Base-by-base conservation (phyloP, 2,329 filamentous ascomycete genomes). In the Neofusicoccum sp. region DNA sequence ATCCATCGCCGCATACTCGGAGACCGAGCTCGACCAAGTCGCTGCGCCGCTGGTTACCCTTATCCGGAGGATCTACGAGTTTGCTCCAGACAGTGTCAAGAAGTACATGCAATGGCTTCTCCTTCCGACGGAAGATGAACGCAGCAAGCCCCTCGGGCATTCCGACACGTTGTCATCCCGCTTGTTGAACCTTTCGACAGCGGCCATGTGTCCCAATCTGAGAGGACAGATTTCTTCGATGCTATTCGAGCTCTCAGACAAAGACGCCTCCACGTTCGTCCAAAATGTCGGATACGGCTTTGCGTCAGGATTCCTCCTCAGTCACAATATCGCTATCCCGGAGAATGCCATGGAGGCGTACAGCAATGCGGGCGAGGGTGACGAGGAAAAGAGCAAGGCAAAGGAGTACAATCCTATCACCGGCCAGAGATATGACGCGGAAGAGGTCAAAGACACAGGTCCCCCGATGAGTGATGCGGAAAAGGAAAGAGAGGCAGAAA, bases 251-350 rank as follows among this genome's bases (percentile, higher is more conserved):
- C 83, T 98, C 33, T 97, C 93, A 0, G 89, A 89, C 67, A 90
- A 88, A 69, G 88, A 97, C 69, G 86, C 93, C 0, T 85, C 84
- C 14, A 89, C 83, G 34, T 95, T 97, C 71, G 90, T 98, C 0
- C 84, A 91, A 58, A 97, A 97, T 68, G 91, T 99, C 11, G 95
- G 95, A 0, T 99, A 97, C 73, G 95, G 95, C 0, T 97, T 91
- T 71, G 95, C 95, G 0, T 91, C 93, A 0, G 95, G 95, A 0
- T 97, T 95, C 73, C 80, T 99, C 14, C 89, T 93, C 78, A 89
- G 90, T 66, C 90, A 94, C 66, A 91, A 95, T 62, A 87, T 98
- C 11, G 83, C 89, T 0, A 81, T 97, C 28, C 92, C 93, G 0
- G 83, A 87, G 64, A 87, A 83, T 61, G 85, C 87, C 1, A 78